Evolutionary conservation across 1,284 basidiomycete genomes (phyloP).

Genomic region (Ustilago trichophora): DNA sequence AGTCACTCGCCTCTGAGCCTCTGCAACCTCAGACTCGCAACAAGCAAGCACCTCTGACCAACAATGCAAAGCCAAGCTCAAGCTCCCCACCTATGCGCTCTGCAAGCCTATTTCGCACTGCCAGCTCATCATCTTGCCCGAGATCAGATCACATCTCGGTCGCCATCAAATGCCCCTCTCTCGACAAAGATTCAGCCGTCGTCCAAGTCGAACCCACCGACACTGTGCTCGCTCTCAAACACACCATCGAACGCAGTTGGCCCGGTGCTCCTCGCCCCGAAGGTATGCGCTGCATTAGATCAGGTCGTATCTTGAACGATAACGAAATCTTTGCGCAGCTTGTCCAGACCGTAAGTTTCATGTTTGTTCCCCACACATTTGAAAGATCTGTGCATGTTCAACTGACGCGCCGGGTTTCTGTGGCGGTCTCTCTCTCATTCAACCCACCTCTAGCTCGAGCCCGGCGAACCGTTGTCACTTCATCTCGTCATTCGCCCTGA

Average conservation of each 20-base stretch:
- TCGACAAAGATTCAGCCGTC: slow-evolving; percentile 33
- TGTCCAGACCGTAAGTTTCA: slow-evolving; percentile 15
- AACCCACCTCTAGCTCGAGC: too few relatives aligned
- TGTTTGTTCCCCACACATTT: too few relatives aligned
- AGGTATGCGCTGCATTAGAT: slow-evolving; percentile 58
- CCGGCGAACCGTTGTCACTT: slow-evolving; percentile 40
- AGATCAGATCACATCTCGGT: slow-evolving; percentile 12
- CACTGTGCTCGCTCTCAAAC: slow-evolving; percentile 42
- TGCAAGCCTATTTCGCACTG: slow-evolving; percentile 1
- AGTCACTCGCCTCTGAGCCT: too few relatives aligned
- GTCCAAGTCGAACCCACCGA: slow-evolving; percentile 17
- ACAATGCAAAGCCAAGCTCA: not conserved
- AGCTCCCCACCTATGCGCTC: not conserved
- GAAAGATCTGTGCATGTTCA: too few relatives aligned
- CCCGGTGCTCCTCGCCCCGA: slow-evolving; percentile 39
- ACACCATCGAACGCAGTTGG: slow-evolving; percentile 43
- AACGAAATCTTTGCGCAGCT: slow-evolving; percentile 30
- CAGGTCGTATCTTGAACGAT: slow-evolving; percentile 51
- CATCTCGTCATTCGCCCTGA: slow-evolving; percentile 62
- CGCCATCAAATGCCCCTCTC: slow-evolving; percentile 48
- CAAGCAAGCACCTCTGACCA: too few relatives aligned
- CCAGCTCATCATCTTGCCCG: not conserved
- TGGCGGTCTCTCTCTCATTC: too few relatives aligned
- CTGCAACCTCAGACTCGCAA: too few relatives aligned
- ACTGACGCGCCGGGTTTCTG: too few relatives aligned